Evolutionary conservation across 2,329 filamentous ascomycete species (phyloP).

Genomic region (Cytospora leucostoma): DNA sequence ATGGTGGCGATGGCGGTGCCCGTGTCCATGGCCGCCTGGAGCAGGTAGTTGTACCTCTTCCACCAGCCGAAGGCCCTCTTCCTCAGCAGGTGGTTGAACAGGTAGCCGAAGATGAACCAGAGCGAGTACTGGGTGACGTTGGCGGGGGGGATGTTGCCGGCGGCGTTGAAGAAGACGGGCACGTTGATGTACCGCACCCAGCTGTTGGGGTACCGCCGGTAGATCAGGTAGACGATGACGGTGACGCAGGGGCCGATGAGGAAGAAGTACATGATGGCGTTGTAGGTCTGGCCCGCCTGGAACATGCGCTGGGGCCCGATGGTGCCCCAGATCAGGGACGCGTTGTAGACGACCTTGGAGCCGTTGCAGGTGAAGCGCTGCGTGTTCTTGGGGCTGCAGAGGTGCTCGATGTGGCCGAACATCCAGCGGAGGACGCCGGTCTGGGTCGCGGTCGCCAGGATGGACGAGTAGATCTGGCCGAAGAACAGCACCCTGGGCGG

Average conservation of each 20-base stretch:
- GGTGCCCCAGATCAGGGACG: conserved; percentile 38
- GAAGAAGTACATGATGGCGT: conserved; percentile 37
- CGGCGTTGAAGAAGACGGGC: conserved; percentile 38
- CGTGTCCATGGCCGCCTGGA: conserved; percentile 39
- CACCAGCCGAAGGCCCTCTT: conserved; percentile 37
- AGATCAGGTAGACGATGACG: conserved; percentile 34
- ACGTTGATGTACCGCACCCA: conserved; percentile 39
- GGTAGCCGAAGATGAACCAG: conserved; percentile 38
- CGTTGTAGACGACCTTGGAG: conserved; percentile 38
- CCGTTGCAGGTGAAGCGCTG: conserved; percentile 39
- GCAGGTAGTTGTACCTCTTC: conserved; percentile 37
- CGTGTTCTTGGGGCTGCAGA: conserved; percentile 36
- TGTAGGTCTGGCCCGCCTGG: conserved; percentile 36
- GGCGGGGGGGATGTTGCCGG: conserved; percentile 38
- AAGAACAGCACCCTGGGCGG: conserved; percentile 38
- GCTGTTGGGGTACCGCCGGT: conserved; percentile 35
- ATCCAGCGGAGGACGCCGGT: conserved; percentile 35
- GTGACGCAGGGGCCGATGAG: conserved; percentile 38
- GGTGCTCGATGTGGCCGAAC: conserved; percentile 35
- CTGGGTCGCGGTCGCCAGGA: conserved; percentile 37
- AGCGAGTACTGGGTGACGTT: conserved; percentile 37
- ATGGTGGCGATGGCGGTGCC: conserved; percentile 38
- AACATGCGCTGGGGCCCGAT: conserved; percentile 39
- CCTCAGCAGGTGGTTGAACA: conserved; percentile 37
- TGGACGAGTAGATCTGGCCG: conserved; percentile 38